phyloP scores from a whole-genome alignment of 2,329 filamentous ascomycete species.

The Coniella vitis region DNA sequence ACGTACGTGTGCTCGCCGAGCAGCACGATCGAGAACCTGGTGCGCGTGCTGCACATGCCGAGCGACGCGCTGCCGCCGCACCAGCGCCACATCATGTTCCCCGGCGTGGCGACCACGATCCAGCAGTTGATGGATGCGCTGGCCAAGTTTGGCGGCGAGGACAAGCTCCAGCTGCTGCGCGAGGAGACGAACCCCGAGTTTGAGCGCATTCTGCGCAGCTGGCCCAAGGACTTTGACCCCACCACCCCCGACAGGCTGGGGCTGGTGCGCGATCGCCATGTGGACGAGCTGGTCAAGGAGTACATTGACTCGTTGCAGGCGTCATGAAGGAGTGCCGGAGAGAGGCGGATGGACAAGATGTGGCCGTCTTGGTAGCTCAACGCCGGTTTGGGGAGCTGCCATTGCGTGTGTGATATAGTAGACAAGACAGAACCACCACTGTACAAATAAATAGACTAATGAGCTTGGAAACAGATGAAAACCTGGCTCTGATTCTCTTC shows the following conservation, averaged over 20 bases:
- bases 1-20: constrained; percentile 49
- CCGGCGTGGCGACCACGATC: constrained; percentile 50
- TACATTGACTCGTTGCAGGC: constrained; percentile 34
- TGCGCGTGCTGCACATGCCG: constrained; percentile 36
- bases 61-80: constrained; percentile 33
- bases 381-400: too few species aligned
- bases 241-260: constrained; percentile 43
- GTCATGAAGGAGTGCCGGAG: too few species aligned
- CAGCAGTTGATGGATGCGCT: constrained; percentile 55
- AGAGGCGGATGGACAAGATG: too few species aligned
- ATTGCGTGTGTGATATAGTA: too few species aligned
- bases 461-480: too few species aligned
- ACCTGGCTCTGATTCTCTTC: too few species aligned
- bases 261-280: constrained; percentile 42
- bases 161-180: constrained; percentile 43
- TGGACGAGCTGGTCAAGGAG: constrained; percentile 49
- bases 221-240: constrained; percentile 52
- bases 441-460: too few species aligned
- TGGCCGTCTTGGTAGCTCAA: too few species aligned
- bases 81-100: constrained; percentile 50
- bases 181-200: constrained; percentile 48
- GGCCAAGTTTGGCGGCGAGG: constrained; percentile 46
- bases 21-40: constrained; percentile 45
- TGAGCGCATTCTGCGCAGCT: constrained; percentile 53
- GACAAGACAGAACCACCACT: too few species aligned